Conservation (phyloP, 495 filamentous ascomycete species). For the Evansstolkia leycettana region DNA sequence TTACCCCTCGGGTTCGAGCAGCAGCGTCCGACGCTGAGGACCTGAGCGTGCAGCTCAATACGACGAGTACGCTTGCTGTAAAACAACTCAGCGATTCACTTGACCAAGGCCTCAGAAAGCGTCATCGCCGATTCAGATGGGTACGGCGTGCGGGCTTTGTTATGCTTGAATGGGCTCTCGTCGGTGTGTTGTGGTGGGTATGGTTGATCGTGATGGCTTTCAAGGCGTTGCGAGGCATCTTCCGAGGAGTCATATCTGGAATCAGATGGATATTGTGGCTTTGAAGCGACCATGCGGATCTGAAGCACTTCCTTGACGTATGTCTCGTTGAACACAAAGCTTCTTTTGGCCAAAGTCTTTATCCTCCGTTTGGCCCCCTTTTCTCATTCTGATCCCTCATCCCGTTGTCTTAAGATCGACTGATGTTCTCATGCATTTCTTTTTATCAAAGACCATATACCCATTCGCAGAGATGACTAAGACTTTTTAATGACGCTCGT, state of each 20-base stretch:
- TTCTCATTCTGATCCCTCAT: background rate
- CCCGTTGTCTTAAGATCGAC: too few relatives aligned
- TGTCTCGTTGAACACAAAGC: background rate
- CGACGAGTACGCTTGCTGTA: constrained; percentile 58
- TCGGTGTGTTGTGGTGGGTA: constrained; percentile 73
- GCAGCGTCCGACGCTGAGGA: constrained; percentile 67
- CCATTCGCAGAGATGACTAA: constrained; percentile 2
- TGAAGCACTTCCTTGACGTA: background rate
- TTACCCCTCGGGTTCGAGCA: constrained; percentile 50
- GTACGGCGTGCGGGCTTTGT: constrained; percentile 56
- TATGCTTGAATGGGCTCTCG: constrained; percentile 65
- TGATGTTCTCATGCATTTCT: background rate
- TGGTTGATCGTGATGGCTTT: constrained; percentile 69
- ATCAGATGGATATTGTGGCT: constrained; percentile 75
- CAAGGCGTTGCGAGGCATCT: constrained; percentile 45
- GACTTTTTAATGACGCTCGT: background rate
- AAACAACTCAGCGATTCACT: constrained; percentile 70
- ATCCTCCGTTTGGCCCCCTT: background rate
- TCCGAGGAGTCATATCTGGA: constrained; percentile 42
- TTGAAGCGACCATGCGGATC: constrained; percentile 3
- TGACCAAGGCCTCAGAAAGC: constrained; percentile 54
- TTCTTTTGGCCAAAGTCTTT: background rate
- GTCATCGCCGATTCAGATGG: constrained; percentile 62
- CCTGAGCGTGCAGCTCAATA: constrained; percentile 59
- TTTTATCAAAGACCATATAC: constrained; percentile 3